Base-by-base conservation (phyloP, 352 stramenopile species). In the Thraustochytrium sp. region DNA sequence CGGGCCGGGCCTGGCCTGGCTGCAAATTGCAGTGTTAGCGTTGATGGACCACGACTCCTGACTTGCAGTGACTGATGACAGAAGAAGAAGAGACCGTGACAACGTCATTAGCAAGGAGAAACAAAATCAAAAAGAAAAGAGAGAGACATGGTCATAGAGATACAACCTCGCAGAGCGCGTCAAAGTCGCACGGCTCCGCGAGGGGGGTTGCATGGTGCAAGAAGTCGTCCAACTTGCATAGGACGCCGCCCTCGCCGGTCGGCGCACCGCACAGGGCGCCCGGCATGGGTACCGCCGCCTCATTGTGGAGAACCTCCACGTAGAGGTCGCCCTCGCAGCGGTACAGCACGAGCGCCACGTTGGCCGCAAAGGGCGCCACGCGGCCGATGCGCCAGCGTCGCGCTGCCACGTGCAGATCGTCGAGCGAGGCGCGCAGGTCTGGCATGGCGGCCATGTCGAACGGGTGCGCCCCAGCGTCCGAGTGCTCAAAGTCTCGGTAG, bases 221-320 rank as follows among this genome's bases (percentile, higher is more conserved):
- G 3, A 80, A 80, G 42, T 62, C 65, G 34, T 72, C 68, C 5
- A 80, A 2, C 18, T 4, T 13, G 53, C 68, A 80, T n/a, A 80
- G 53, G 3, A 42, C 8, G 13, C 31, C 48, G 26, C 37, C 34
- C 76, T 11, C 48, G 34, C 36, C 16, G 31, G 26, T 34, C 23
- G 62, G 18, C 9, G 34, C 8, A 8, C 5, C 9, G 40, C 68
- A 80, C 36, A 80, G 68, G 4, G 23, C 2, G 5, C 5, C n/a
- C 13, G 68, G 68, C 34, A 80, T 46, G 23, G 31, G 68, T 16
- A 80, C 44, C 16, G 37, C n/a, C 16, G 34, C 48, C 51, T 80
- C 68, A 26, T 80, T 80, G 51, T 80, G 68, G 44, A 80, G 18
- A 1, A 80, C 16, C 37, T 80, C 13, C 26, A 80, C 68, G 23